Percentiles rank a stretch among this genome's conserved stretches.
These are phyloP conservation scores for Colletotrichum falcatum DNA, from an alignment of 2,329 filamentous ascomycete genomes.

Conservation along the genomic window DNA sequence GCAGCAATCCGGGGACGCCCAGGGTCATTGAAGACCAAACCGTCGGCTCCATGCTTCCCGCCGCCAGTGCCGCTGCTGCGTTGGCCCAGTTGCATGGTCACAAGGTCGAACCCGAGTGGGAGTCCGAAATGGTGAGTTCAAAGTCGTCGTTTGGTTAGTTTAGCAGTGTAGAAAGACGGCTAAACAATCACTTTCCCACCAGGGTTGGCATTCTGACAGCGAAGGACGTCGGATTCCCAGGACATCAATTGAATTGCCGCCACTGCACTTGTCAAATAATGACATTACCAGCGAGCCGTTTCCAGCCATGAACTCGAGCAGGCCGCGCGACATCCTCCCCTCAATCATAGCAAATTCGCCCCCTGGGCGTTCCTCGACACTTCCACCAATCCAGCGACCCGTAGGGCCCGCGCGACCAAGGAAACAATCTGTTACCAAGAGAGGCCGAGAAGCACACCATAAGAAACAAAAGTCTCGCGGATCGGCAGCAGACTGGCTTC, in stretches of 20 bases:
- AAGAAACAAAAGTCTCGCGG: slow-evolving; percentile 81
- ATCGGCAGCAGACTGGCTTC: slow-evolving; percentile 76
- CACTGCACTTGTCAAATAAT: slow-evolving; percentile 68
- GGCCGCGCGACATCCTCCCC: slow-evolving; percentile 81
- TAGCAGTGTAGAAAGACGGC: slow-evolving; percentile 20
- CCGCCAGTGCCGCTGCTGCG: slow-evolving; percentile 84
- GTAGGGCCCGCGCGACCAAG: slow-evolving; percentile 79
- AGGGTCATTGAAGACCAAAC: slow-evolving; percentile 77
- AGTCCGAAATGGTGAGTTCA: slow-evolving; percentile 77
- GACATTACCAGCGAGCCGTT: slow-evolving; percentile 81
- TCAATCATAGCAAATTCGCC: slow-evolving; percentile 87
- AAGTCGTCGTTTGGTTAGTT: slow-evolving; percentile 35
- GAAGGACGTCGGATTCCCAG: slow-evolving; percentile 74
- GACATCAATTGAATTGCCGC: slow-evolving; percentile 79
- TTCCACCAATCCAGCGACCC: slow-evolving; percentile 84
- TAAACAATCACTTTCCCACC: slow-evolving; percentile 39
- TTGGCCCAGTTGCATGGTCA: slow-evolving; percentile 85
- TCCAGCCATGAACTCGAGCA: slow-evolving; percentile 69
- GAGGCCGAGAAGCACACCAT: slow-evolving; percentile 80
- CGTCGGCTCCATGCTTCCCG: slow-evolving; percentile 72
- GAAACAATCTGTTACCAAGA: slow-evolving; percentile 88
- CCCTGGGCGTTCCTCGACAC: slow-evolving; percentile 86
- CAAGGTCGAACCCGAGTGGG: slow-evolving; percentile 81
- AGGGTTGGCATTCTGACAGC: slow-evolving; percentile 80
- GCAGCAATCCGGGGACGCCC: slow-evolving; percentile 75